These are phyloP conservation scores for Solanum chmielewskii DNA, from an alignment of 257 asterid genomes.

Conservation along the genomic window DNA sequence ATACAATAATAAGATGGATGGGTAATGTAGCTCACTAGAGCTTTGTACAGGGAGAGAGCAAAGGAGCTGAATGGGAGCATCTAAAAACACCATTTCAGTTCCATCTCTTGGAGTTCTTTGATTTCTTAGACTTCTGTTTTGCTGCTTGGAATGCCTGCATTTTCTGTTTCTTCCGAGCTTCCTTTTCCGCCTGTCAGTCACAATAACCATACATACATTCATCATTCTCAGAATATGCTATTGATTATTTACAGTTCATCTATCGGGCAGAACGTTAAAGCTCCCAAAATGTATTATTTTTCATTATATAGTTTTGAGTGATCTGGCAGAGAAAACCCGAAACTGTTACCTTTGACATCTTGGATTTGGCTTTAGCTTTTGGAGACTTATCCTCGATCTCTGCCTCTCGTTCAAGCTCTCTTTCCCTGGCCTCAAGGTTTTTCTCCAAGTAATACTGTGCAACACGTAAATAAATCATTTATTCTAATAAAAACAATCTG, in stretches of 20 bases:
- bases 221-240: not conserved
- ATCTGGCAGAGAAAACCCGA: not conserved
- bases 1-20: not conserved
- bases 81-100: constrained; percentile 19
- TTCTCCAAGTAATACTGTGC: constrained; percentile 92
- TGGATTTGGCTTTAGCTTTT: constrained; percentile 90
- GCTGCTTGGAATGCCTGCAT: constrained; percentile 93
- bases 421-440: constrained; percentile 87
- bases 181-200: constrained; percentile 70
- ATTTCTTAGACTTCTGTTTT: constrained; percentile 68
- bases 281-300: not conserved
- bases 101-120: constrained; percentile 86
- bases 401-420: constrained; percentile 96
- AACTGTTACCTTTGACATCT: constrained; percentile 87
- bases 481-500: not conserved
- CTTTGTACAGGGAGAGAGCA: not conserved
- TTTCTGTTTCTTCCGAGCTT: constrained; percentile 91
- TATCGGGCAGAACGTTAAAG: not conserved
- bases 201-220: not conserved
- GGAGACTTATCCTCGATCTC: constrained; percentile 92
- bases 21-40: not conserved
- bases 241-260: not conserved
- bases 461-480: not conserved
- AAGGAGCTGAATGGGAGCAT: not conserved
- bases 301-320: not conserved